Evolutionary conservation across 2,329 filamentous ascomycete species (phyloP).

Genomic region (Hypoxylon sp.): DNA sequence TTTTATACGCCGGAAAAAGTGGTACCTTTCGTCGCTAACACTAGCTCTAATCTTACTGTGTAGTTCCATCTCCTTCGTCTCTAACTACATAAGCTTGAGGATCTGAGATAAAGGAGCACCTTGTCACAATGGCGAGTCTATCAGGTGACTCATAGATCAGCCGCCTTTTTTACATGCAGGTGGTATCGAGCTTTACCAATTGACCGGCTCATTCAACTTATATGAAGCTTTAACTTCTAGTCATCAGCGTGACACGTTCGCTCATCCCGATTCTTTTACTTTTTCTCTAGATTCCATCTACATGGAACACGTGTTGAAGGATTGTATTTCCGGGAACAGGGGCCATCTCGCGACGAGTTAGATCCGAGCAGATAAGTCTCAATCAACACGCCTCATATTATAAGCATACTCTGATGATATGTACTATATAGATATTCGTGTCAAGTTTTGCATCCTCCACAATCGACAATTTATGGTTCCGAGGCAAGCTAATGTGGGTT

Average conservation of each 20-base stretch:
- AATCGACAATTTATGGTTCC: slow-evolving; percentile 10
- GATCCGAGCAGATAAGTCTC: background rate
- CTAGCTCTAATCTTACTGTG: slow-evolving; percentile 13
- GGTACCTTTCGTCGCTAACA: background rate
- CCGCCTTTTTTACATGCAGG: background rate
- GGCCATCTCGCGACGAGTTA: slow-evolving; percentile 3
- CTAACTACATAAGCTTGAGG: slow-evolving; percentile 10
- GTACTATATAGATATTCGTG: background rate
- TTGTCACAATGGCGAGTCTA: slow-evolving; percentile 1
- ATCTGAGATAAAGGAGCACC: slow-evolving; percentile 21
- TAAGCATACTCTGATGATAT: background rate
- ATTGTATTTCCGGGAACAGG: slow-evolving; percentile 8
- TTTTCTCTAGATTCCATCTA: background rate
- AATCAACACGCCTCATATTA: slow-evolving; percentile 5
- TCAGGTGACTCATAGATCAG: slow-evolving; percentile 15
- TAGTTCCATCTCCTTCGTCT: slow-evolving; percentile 13
- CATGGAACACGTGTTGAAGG: background rate
- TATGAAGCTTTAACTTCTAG: slow-evolving; percentile 10
- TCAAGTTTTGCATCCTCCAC: slow-evolving; percentile 24
- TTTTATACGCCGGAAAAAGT: background rate
- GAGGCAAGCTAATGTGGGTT: background rate
- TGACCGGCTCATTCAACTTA: slow-evolving; percentile 4
- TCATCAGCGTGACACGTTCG: background rate
- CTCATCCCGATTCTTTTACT: background rate
- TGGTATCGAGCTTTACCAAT: background rate